These are phyloP conservation scores for Magnolia changhungtana DNA, from an alignment of 164 flowering plant species.

Conservation along the genomic window DNA sequence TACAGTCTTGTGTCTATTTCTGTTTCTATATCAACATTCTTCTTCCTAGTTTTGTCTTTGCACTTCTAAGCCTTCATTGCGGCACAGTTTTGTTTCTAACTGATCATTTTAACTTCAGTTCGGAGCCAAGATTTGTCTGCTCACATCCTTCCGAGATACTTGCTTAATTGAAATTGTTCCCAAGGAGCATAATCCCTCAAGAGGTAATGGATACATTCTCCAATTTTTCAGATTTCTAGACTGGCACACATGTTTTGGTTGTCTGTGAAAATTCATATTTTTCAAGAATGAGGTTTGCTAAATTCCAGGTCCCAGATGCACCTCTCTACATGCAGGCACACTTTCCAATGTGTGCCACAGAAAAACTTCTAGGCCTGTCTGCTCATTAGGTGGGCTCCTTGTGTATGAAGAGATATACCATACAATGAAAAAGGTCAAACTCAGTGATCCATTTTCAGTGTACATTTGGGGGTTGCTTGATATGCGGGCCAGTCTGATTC, in stretches of 20 bases:
- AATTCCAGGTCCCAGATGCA: too few species aligned
- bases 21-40: not conserved
- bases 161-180: slow-evolving; percentile 83
- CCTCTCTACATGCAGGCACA: too few species aligned
- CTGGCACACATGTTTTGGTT: slow-evolving; percentile 1
- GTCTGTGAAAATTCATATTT: too few species aligned
- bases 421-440: too few species aligned
- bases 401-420: too few species aligned
- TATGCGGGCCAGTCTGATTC: too few species aligned
- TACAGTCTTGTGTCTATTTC: not conserved
- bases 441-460: too few species aligned
- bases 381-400: too few species aligned
- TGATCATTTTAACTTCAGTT: slow-evolving; percentile 39
- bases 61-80: not conserved
- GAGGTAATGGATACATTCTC: slow-evolving; percentile 40
- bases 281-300: not conserved
- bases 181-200: slow-evolving; percentile 46
- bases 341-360: too few species aligned
- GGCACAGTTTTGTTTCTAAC: not conserved
- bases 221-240: not conserved
- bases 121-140: slow-evolving; percentile 72
- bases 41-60: not conserved
- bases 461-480: too few species aligned
- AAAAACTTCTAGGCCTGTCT: too few species aligned
- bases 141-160: slow-evolving; percentile 83